Evolutionary conservation across 768 basidiomycete genomes (phyloP), one percentile per base, ranked within the genome.

Genomic region (Aureoboletus auriporus): DNA sequence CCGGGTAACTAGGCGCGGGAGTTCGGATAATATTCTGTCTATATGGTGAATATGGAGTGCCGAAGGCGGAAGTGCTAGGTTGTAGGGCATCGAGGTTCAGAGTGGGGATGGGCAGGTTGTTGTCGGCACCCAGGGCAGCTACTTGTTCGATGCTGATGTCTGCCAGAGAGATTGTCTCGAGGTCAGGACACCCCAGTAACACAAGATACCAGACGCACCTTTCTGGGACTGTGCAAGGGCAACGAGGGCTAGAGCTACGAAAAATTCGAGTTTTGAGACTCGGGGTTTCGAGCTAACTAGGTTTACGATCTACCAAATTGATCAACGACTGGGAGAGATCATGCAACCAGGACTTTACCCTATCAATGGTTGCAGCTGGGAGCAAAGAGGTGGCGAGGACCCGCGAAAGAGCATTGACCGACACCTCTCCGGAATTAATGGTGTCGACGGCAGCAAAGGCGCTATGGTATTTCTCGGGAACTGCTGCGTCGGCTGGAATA

Each of bases 201-300:
- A 44, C 12, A 49, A 56, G 28, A 51, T 8, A 27, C 28, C 33
- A 12, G 6, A 57, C 69, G 23, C 47, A 87, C 89, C 89, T 78
- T 84, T 83, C 4, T 82, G 84, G 6, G 80, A 71, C 67, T 97
- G 93, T 6, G 89, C 90, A 5, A 95, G 72, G 2, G 90, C 89
- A 39, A 89, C 90, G 12, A 97, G 75, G 10, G 89, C 91, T 23
- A 97, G 69, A 9, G 92, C 89, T 10, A 94, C 89, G 64, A 89
- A 94, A 72, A 95, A 94, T 62, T 97, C 93, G 48, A 86, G 80
- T 56, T 83, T 89, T 8, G 90, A 89, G 33, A 97, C 86, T 43
- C 84, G 77, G 38, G 88, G 77, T 50, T 78, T 78, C 30, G 85
- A 84, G 67, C 88, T 89, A 44, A 93, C 91, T 17, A 94, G 74